These are phyloP conservation scores for Amanita fuliginea DNA, from an alignment of 768 basidiomycete genomes.

Conservation along the genomic window DNA sequence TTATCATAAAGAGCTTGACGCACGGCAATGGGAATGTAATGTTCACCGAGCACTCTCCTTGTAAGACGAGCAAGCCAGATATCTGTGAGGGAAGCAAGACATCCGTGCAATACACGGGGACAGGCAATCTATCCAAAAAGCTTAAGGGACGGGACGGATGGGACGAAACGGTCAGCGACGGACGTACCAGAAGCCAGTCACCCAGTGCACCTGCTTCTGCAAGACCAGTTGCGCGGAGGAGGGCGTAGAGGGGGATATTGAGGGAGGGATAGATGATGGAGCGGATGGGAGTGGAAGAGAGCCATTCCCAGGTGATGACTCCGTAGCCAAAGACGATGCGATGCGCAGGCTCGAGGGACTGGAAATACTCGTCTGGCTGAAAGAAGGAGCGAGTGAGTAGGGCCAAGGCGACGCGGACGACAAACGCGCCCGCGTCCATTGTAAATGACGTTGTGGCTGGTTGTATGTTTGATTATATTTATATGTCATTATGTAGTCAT, in stretches of 20 bases:
- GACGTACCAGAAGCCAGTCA: slow-evolving; percentile 55
- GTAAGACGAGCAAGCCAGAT: slow-evolving; percentile 60
- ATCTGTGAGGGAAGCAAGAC: slow-evolving; percentile 74
- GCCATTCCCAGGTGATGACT: slow-evolving; percentile 95
- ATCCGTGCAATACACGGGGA: slow-evolving; percentile 71
- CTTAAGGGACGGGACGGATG: background rate
- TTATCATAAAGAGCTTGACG: slow-evolving; percentile 17
- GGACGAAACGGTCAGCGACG: slow-evolving; percentile 2
- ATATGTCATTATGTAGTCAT: background rate
- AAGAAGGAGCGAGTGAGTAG: slow-evolving; percentile 77
- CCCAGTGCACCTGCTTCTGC: slow-evolving; percentile 28
- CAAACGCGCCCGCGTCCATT: slow-evolving; percentile 23
- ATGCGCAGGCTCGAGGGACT: slow-evolving; percentile 90
- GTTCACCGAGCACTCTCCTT: slow-evolving; percentile 40
- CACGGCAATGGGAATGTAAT: slow-evolving; percentile 53
- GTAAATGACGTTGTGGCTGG: too few species aligned
- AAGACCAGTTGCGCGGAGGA: slow-evolving; percentile 44
- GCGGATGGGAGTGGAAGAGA: slow-evolving; percentile 53
- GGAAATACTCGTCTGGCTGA: slow-evolving; percentile 96
- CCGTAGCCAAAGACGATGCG: slow-evolving; percentile 85
- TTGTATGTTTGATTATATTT: background rate
- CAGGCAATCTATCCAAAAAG: slow-evolving; percentile 39
- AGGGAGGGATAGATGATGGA: slow-evolving; percentile 74
- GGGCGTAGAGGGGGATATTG: slow-evolving; percentile 71
- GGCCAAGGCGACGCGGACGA: slow-evolving; percentile 48